Evolutionary conservation across 202 grass and related monocot species (phyloP).

Genomic region (Carex arenaria): DNA sequence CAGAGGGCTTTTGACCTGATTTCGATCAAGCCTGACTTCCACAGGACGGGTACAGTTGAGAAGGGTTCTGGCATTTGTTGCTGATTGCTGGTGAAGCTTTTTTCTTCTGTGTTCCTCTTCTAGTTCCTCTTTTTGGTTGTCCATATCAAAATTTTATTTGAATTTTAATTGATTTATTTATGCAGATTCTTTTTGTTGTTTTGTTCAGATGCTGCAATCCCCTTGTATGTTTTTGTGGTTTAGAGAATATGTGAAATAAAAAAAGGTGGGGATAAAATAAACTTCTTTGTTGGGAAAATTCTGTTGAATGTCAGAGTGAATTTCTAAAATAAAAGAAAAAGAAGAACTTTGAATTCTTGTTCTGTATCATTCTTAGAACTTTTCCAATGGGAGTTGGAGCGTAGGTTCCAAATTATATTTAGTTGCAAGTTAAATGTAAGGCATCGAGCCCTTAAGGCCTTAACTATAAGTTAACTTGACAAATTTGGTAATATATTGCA

Average conservation of each 20-base stretch:
- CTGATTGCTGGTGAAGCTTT: neutral
- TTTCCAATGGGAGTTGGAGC: neutral
- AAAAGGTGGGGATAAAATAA: neutral
- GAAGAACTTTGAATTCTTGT: neutral
- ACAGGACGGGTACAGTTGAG: neutral
- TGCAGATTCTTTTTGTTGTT: neutral
- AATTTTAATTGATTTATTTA: neutral
- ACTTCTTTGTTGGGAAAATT: neutral
- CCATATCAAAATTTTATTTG: neutral
- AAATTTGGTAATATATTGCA: neutral
- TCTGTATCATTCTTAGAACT: neutral
- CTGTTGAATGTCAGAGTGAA: neutral
- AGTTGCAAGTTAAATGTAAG: neutral
- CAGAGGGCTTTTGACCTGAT: conserved; percentile 43
- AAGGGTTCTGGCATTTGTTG: neutral
- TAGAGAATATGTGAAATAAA: neutral
- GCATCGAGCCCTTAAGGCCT: neutral
- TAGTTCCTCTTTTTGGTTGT: neutral
- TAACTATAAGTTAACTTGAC: neutral
- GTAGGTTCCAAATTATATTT: neutral
- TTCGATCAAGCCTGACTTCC: conserved; percentile 21
- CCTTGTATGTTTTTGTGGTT: neutral
- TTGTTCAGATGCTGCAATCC: neutral
- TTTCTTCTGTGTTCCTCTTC: neutral
- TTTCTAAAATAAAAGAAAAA: neutral